Evolutionary conservation across 1,139 yeast genomes (phyloP), one percentile per base, ranked within the genome.

Genomic region (Saccharomycopsis crataegensis): DNA sequence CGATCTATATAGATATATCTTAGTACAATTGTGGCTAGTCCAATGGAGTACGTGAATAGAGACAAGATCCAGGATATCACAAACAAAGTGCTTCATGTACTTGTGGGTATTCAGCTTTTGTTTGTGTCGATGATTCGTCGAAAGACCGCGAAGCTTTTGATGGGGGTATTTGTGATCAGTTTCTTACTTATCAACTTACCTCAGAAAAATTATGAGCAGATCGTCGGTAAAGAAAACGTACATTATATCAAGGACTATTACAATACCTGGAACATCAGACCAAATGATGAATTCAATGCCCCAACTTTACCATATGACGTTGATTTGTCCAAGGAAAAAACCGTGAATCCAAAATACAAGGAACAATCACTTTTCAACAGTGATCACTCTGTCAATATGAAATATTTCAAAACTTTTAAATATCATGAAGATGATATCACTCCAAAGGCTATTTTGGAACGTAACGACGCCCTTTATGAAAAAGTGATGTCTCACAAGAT

Each of bases 401-500:
- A 48, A 12, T 56, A 43, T 46, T 56, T 56, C 51, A 54, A 56
- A 22, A 32, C 41, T 6, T 56, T 56, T 41, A 56, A 54, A 40
- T 56, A 45, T 34, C 59, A 56, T 34, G 48, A 56, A 31, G 56
- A 55, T 17, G 6, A 32, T 3, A 7, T 56, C 3, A 42, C 59
- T 0, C 56, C 60, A 1, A 50, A 52, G 17, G 54, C 58, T 22
- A 59, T 59, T 2, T 42, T 63, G 17, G 31, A 44, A 22, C 52
- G 48, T 36, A 64, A 63, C 40, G 53, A 50, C 17, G 49, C 51
- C 11, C 52, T 54, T 28, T 53, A 62, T 31, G 46, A 49, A 12
- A 47, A 51, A 3, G 50, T 64, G 1, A 46, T 61, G 17, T 33
- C 36, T 5, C 58, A 60, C 44, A 55, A 55, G 31, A 74, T 82